A percentile compares a stretch with the other conserved stretches of the same genome.
phyloP scores from a whole-genome alignment of 192 early-diverging fungal genomes.

The Rhizophagus clarus region DNA sequence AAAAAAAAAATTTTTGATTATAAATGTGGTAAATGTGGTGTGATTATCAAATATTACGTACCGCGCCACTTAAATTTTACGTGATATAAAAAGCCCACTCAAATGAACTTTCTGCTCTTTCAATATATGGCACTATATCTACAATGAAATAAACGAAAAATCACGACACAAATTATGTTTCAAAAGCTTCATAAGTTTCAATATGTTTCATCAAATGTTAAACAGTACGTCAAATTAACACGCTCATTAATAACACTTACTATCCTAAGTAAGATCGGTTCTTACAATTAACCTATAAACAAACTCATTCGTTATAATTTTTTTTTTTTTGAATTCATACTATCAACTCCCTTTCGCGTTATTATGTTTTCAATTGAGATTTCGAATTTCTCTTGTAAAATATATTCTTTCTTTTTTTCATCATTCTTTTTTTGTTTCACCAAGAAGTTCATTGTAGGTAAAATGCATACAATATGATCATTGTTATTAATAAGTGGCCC shows the following conservation, averaged over 20 bases:
- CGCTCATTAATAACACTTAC: conserved; percentile 1
- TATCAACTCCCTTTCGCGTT: not conserved
- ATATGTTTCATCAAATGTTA: not conserved
- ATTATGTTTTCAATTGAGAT: not conserved
- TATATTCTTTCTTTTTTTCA: not conserved
- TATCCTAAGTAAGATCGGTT: not conserved
- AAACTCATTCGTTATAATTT: too few species aligned
- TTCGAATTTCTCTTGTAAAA: not conserved
- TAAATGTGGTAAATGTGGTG: conserved; percentile 23
- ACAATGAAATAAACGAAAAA: not conserved
- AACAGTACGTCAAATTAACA: not conserved
- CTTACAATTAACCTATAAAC: too few species aligned
- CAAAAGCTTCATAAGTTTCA: not conserved
- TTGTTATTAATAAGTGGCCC: not conserved
- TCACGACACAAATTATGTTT: not conserved
- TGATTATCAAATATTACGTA: not conserved
- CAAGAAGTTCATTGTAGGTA: not conserved
- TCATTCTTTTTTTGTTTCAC: not conserved
- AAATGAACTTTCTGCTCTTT: not conserved
- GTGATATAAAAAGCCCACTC: not conserved
- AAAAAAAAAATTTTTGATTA: not conserved
- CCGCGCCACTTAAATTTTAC: not conserved
- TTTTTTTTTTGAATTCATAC: not conserved
- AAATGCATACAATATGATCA: not conserved
- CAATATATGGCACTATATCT: not conserved